Percentiles rank a stretch among this genome's conserved stretches.
Conservation (phyloP, 163 green algal species). For the Trebouxia gelatinosa region DNA sequence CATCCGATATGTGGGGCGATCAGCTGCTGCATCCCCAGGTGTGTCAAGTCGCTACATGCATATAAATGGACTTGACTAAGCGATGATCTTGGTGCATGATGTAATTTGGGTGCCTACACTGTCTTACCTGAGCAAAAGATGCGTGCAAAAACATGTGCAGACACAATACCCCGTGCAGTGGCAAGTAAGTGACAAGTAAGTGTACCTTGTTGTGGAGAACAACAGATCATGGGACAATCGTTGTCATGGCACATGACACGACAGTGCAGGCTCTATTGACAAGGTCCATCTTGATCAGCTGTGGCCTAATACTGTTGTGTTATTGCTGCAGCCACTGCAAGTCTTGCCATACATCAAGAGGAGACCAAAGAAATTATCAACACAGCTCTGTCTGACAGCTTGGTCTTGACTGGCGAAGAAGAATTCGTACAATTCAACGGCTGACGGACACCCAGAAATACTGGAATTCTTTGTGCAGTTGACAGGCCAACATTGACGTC, state of each 20-base stretch:
- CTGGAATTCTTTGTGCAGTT: no score
- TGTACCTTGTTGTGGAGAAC: not conserved
- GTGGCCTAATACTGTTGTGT: not conserved
- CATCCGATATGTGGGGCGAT: slow-evolving; percentile 49
- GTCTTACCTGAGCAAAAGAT: not conserved
- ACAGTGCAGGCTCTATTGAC: not conserved
- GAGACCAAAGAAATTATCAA: slow-evolving; percentile 52
- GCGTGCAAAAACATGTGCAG: not conserved
- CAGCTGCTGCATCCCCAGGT: slow-evolving; percentile 47
- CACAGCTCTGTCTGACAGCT: slow-evolving; percentile 37
- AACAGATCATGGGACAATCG: not conserved
- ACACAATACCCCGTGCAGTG: not conserved
- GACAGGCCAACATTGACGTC: no score
- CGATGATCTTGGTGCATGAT: not conserved
- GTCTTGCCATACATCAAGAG: slow-evolving; percentile 48
- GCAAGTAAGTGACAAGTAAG: not conserved
- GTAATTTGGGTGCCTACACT: not conserved
- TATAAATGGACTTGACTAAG: not conserved
- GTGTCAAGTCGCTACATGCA: not conserved
- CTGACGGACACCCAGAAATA: no score
- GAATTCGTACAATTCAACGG: no score
- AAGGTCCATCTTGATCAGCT: not conserved
- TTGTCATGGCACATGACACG: not conserved
- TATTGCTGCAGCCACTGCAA: slow-evolving; percentile 50
- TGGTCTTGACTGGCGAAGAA: slow-evolving; percentile 15